Percentiles rank a stretch among this genome's conserved stretches.
These are phyloP conservation scores for Hevea brasiliensis DNA, from an alignment of 345 rosid species.

Conservation along the genomic window DNA sequence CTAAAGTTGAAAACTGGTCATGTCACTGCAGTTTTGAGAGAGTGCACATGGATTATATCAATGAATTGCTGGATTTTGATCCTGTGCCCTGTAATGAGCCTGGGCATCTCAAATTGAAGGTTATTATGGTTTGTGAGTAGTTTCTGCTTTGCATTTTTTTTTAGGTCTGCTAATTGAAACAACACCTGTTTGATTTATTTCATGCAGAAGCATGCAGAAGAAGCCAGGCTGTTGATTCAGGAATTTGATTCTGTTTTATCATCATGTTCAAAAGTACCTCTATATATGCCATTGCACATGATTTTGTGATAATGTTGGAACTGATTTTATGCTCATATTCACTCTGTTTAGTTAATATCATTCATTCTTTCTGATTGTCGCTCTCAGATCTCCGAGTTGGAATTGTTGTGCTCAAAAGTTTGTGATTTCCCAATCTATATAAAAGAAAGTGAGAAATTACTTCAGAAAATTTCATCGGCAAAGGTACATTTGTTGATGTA, in stretches of 20 bases:
- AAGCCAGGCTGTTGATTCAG: conserved; percentile 55
- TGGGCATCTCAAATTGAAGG: conserved; percentile 73
- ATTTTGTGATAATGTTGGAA: conserved; percentile 8
- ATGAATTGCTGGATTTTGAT: conserved; percentile 51
- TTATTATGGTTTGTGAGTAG: conserved; percentile 28
- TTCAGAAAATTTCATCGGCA: conserved; percentile 48
- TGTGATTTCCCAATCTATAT: conserved; percentile 53
- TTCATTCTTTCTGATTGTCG: conserved; percentile 12
- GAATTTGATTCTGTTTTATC: conserved; percentile 57
- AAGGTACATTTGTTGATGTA: conserved; percentile 51
- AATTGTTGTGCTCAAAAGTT: conserved; percentile 57
- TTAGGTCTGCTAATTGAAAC: conserved; percentile 9
- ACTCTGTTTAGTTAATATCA: conserved; percentile 9
- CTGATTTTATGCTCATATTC: neutral
- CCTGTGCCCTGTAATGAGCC: conserved; percentile 69
- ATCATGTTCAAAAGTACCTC: conserved; percentile 50
- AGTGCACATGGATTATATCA: conserved; percentile 47
- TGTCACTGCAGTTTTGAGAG: conserved; percentile 31
- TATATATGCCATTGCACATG: neutral
- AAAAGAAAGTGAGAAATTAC: conserved; percentile 51
- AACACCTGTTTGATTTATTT: conserved; percentile 17
- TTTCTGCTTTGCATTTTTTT: conserved; percentile 11
- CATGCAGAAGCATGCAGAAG: conserved; percentile 61
- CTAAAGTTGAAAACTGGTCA: conserved; percentile 50
- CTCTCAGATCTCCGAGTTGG: conserved; percentile 64